Evolutionary conservation across 176 grass and related monocot genomes (phyloP).

Genomic region (Canna indica): DNA sequence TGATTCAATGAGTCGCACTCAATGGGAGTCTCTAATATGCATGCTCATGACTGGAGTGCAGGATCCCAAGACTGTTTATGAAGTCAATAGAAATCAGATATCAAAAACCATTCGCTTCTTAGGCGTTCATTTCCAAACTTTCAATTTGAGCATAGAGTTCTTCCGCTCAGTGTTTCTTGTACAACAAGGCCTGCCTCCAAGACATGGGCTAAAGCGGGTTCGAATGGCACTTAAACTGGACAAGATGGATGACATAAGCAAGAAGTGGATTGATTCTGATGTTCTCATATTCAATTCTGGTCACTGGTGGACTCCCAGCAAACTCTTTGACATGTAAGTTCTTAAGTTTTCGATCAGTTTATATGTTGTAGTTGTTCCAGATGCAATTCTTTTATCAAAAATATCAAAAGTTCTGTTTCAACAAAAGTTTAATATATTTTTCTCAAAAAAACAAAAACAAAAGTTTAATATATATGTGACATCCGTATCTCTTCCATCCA

Average conservation of each 20-base stretch:
- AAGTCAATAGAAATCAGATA: constrained; percentile 81
- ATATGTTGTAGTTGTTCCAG: neutral
- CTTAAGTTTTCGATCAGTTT: neutral
- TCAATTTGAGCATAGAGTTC: constrained; percentile 81
- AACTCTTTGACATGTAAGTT: constrained; percentile 98
- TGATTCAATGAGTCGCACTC: constrained; percentile 90
- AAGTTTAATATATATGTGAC: neutral
- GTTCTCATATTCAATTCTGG: constrained; percentile 94
- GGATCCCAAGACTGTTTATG: constrained; percentile 63
- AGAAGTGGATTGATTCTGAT: constrained; percentile 58
- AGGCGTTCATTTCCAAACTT: constrained; percentile 67
- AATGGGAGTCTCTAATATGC: constrained; percentile 98
- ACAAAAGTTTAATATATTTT: neutral
- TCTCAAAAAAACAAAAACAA: too few relatives aligned
- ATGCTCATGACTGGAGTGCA: constrained; percentile 85
- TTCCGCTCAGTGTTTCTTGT: constrained; percentile 75
- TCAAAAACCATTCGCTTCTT: constrained; percentile 82
- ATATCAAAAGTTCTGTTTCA: neutral
- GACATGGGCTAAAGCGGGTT: constrained; percentile 43
- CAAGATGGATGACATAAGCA: constrained; percentile 59
- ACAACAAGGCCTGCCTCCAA: constrained; percentile 48
- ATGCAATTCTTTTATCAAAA: neutral
- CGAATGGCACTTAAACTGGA: constrained; percentile 58
- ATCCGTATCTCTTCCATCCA: neutral
- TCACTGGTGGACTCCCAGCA: constrained; percentile 97